A percentile compares a stretch with the other conserved stretches of the same genome.
Conservation (phyloP, 371 early-diverging fungal species). For the Fennellomyces sp. region DNA sequence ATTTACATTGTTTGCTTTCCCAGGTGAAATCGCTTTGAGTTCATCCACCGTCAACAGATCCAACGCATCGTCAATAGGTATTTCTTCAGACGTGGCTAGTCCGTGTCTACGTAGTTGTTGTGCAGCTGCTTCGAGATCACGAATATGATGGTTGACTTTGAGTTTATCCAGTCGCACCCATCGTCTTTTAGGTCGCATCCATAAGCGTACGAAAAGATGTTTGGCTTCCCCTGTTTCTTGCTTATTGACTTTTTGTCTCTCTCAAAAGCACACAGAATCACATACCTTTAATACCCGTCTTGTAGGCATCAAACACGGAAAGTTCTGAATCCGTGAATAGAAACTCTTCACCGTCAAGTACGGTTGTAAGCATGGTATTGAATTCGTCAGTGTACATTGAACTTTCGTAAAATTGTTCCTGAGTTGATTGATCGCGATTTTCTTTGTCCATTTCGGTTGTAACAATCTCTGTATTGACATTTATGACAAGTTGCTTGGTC, state of each 20-base stretch:
- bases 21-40: constrained; percentile 15
- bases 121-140: constrained; percentile 25
- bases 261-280: neutral
- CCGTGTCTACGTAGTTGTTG: constrained; percentile 10
- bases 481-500: too few relatives aligned
- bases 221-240: constrained; percentile 43
- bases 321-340: constrained; percentile 57
- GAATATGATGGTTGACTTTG: constrained; percentile 29
- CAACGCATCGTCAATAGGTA: constrained; percentile 33
- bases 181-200: constrained; percentile 58
- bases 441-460: neutral
- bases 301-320: constrained; percentile 24
- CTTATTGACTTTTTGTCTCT: neutral
- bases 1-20: neutral
- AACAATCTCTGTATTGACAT: neutral
- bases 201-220: constrained; percentile 66
- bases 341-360: constrained; percentile 54
- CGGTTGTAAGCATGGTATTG: constrained; percentile 56
- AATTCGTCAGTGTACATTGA: constrained; percentile 62
- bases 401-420: constrained; percentile 8
- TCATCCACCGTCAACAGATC: constrained; percentile 36
- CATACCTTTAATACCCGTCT: neutral
- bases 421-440: too few relatives aligned
- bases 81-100: constrained; percentile 6
- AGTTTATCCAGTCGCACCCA: constrained; percentile 50